Percentiles rank a stretch among this genome's conserved stretches.
Evolutionary conservation across 1,284 basidiomycete genomes (phyloP).

Genomic region (Cutaneotrichosporon daszewskae): DNA sequence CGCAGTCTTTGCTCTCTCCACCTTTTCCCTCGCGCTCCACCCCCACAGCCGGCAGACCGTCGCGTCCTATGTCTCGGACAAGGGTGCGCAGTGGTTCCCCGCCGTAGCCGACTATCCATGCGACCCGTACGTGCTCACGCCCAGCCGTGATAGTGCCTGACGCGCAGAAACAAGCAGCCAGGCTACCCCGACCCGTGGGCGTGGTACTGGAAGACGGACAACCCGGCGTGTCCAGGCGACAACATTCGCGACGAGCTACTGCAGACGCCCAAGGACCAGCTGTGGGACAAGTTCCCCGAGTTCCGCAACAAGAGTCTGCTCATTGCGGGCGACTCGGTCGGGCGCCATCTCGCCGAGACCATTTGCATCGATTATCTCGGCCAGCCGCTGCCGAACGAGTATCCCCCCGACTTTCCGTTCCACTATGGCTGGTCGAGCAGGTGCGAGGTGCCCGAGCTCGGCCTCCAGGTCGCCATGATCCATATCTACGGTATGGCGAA

Average conservation of each 20-base stretch:
- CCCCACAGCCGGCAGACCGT: background rate
- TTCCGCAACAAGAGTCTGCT: slow-evolving; percentile 4
- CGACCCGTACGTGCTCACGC: background rate
- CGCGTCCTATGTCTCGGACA: background rate
- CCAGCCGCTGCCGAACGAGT: background rate
- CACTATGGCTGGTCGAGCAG: slow-evolving; percentile 3
- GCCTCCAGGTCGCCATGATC: background rate
- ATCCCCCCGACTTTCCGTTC: background rate
- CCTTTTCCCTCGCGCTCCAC: too few species aligned
- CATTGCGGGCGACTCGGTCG: slow-evolving; percentile 3
- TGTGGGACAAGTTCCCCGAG: slow-evolving; percentile 3
- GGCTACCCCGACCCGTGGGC: background rate
- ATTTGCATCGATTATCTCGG: background rate
- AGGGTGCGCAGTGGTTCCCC: background rate
- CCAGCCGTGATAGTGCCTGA: background rate
- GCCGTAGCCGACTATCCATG: background rate
- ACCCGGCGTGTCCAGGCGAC: slow-evolving; percentile 2
- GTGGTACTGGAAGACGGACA: background rate
- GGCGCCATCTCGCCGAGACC: slow-evolving; percentile 1
- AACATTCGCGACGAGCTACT: background rate
- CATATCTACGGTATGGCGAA: slow-evolving; percentile 7
- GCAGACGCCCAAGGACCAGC: background rate
- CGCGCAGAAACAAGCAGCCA: slow-evolving; percentile 1
- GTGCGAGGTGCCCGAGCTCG: background rate
- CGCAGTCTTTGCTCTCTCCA: too few species aligned